Conservation (phyloP, 2,329 filamentous ascomycete species). For the Pyrenochaeta sp. region DNA sequence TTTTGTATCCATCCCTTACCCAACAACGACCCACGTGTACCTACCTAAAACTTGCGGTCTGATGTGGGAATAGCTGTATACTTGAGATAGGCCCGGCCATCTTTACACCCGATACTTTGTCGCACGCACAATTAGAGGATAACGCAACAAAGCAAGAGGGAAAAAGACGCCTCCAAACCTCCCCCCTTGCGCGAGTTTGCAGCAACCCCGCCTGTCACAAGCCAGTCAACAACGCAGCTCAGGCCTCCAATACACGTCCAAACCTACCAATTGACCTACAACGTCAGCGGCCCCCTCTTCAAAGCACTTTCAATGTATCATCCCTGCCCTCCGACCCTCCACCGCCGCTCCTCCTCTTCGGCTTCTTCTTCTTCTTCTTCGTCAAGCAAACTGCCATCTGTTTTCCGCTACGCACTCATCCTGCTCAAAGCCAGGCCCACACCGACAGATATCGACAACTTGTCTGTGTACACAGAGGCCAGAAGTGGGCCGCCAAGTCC, state of each 20-base stretch:
- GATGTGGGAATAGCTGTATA: background rate
- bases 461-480: constrained; percentile 18
- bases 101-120: background rate
- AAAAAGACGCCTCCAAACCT: background rate
- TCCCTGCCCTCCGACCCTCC: background rate
- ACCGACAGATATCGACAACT: constrained; percentile 17
- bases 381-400: constrained; percentile 32
- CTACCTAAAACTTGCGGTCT: background rate
- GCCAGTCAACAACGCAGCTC: background rate
- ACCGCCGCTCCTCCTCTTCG: background rate
- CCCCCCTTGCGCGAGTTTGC: background rate
- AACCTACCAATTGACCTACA: background rate
- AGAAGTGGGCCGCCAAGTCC: background rate
- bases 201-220: background rate
- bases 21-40: background rate
- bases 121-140: background rate
- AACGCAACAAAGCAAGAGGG: constrained; percentile 1
- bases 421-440: constrained; percentile 39
- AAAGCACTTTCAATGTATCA: background rate
- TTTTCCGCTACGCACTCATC: constrained; percentile 37
- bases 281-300: no score
- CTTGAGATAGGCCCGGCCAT: background rate
- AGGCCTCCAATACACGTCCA: background rate
- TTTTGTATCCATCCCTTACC: background rate
- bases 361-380: background rate